These are phyloP conservation scores for Thelonectria rubi DNA, from an alignment of 2,329 filamentous ascomycete species.

Conservation along the genomic window DNA sequence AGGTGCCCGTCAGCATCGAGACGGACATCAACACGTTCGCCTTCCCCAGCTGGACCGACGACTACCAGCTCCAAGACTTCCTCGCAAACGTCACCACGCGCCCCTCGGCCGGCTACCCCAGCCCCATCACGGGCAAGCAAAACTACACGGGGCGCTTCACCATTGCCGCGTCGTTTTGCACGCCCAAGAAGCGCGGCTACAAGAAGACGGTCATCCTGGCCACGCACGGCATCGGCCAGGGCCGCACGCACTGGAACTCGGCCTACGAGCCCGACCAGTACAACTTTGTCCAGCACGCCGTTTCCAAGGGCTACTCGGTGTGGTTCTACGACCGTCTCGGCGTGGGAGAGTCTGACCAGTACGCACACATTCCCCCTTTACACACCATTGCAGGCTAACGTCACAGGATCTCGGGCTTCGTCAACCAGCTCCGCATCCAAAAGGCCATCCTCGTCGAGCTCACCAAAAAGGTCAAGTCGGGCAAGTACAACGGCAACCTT, in stretches of 20 bases:
- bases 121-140: constrained; percentile 21
- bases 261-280: constrained; percentile 27
- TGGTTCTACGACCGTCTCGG: constrained; percentile 34
- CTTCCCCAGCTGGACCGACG: constrained; percentile 29
- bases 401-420: constrained; percentile 26
- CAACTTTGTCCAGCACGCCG: constrained; percentile 33
- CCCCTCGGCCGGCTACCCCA: constrained; percentile 25
- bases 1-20: constrained; percentile 27
- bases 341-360: constrained; percentile 28
- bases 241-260: constrained; percentile 32
- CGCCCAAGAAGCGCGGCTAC: constrained; percentile 19
- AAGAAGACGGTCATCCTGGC: constrained; percentile 28
- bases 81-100: constrained; percentile 24
- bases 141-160: constrained; percentile 27
- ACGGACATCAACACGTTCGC: constrained; percentile 24
- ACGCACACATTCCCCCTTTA: not conserved
- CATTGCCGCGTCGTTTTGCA: constrained; percentile 30
- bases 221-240: constrained; percentile 31
- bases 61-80: constrained; percentile 31
- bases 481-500: constrained; percentile 24
- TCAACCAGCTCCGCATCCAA: constrained; percentile 30
- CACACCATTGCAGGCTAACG: not conserved
- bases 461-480: constrained; percentile 24
- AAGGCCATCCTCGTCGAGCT: constrained; percentile 31
- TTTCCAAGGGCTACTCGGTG: constrained; percentile 28